These are phyloP conservation scores for Vanilla planifolia DNA, from an alignment of 106 monocot species.

Conservation along the genomic window DNA sequence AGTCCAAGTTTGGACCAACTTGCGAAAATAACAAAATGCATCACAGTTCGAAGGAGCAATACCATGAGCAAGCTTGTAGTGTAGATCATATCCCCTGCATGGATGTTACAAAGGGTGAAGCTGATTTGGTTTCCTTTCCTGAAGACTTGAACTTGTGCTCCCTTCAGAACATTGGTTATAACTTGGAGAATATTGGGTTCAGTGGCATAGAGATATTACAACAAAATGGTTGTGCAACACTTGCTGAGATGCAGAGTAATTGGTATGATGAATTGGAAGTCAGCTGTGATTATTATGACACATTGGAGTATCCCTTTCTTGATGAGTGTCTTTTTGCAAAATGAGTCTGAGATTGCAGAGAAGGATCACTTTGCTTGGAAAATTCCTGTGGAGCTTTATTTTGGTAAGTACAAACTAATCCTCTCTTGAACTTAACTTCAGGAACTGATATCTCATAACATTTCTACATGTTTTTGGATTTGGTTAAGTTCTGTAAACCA, in stretches of 20 bases:
- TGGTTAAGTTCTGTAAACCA: too few species aligned
- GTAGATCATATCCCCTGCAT: constrained; percentile 15
- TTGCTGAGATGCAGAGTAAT: constrained; percentile 26
- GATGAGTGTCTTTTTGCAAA: constrained; percentile 63
- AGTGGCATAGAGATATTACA: constrained; percentile 44
- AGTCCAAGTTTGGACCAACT: constrained; percentile 17
- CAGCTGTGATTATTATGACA: constrained; percentile 44
- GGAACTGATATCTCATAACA: too few species aligned
- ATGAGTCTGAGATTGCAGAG: constrained; percentile 7
- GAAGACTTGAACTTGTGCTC: constrained; percentile 45
- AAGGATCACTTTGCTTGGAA: background rate
- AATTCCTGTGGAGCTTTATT: background rate
- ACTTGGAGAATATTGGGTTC: constrained; percentile 47
- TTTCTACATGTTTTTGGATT: too few species aligned
- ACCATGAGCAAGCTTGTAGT: constrained; percentile 19
- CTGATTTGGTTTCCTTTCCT: constrained; percentile 29
- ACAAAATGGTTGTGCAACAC: constrained; percentile 19
- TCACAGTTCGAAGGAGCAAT: constrained; percentile 10
- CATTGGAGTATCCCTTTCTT: constrained; percentile 32
- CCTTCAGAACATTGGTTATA: constrained; percentile 38
- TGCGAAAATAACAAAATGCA: background rate
- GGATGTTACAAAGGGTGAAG: constrained; percentile 18
- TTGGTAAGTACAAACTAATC: too few species aligned
- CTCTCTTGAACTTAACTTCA: too few species aligned
- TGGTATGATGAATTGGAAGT: constrained; percentile 50